Evolutionary conservation across 495 filamentous ascomycete species (phyloP).

Genomic region (Thermothielavioides terrestris): DNA sequence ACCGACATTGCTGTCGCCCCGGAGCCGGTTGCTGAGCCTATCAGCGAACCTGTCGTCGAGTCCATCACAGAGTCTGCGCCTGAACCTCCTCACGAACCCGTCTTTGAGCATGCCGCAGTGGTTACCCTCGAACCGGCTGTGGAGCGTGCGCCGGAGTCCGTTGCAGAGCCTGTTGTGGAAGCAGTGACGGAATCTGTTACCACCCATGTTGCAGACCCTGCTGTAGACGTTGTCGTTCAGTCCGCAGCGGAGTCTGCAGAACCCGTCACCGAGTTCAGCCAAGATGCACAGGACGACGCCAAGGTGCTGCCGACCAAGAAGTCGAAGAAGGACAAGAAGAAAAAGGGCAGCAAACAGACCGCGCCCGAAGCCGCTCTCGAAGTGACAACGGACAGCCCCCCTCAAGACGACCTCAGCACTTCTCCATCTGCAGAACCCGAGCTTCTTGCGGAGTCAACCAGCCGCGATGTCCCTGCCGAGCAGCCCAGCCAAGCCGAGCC

Average conservation of each 20-base stretch:
- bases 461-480: neutral
- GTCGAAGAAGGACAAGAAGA: conserved; percentile 30
- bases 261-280: neutral
- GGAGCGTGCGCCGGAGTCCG: neutral
- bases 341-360: conserved; percentile 16
- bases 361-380: conserved; percentile 8
- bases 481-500: neutral
- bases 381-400: neutral
- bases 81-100: neutral
- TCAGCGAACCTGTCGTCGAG: neutral
- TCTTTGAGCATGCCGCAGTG: neutral
- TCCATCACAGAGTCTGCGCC: neutral
- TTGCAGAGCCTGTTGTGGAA: neutral
- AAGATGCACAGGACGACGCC: neutral
- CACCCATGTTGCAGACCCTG: neutral
- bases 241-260: neutral
- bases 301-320: conserved; percentile 8
- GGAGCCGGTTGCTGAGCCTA: neutral
- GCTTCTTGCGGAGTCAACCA: neutral
- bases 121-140: neutral
- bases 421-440: neutral
- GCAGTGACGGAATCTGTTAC: neutral
- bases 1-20: neutral
- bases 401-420: neutral
- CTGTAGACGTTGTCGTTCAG: neutral